These are phyloP conservation scores for Ganoderma lingzhi DNA, from an alignment of 1,284 basidiomycete genomes.

Conservation along the genomic window DNA sequence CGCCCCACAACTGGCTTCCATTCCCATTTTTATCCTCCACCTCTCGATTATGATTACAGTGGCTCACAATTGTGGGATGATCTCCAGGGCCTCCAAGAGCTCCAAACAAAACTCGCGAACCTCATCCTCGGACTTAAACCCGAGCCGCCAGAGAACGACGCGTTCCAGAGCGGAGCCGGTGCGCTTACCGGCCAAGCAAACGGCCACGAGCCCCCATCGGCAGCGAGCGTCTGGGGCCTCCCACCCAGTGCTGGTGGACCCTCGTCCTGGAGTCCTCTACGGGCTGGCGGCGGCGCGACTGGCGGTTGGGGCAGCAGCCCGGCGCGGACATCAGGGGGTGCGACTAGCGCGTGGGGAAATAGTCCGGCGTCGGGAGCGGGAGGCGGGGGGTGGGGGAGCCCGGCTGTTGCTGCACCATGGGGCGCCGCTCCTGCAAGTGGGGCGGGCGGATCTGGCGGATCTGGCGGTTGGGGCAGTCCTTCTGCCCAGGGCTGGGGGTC, in stretches of 20 bases:
- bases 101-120: conserved; percentile 85
- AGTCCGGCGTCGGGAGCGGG: conserved; percentile 18
- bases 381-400: conserved; percentile 26
- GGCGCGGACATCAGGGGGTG: conserved; percentile 17
- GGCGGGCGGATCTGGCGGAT: conserved; percentile 8
- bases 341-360: conserved; percentile 13
- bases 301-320: conserved; percentile 20
- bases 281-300: conserved; percentile 18
- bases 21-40: not conserved
- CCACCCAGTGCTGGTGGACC: conserved; percentile 23
- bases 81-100: conserved; percentile 78
- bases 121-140: conserved; percentile 79
- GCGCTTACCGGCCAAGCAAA: conserved; percentile 29
- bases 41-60: not conserved
- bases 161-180: conserved; percentile 32
- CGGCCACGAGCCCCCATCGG: conserved; percentile 31
- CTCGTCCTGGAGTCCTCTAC: conserved; percentile 28
- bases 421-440: conserved; percentile 10
- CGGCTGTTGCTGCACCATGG: conserved; percentile 5
- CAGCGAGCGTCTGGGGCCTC: conserved; percentile 32
- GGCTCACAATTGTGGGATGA: not conserved
- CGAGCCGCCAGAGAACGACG: conserved; percentile 61
- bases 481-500: conserved; percentile 34
- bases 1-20: not conserved
- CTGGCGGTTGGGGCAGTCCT: conserved; percentile 36